phyloP scores from a whole-genome alignment of 1,284 basidiomycete genomes.

The Melampsora larici-populina region DNA sequence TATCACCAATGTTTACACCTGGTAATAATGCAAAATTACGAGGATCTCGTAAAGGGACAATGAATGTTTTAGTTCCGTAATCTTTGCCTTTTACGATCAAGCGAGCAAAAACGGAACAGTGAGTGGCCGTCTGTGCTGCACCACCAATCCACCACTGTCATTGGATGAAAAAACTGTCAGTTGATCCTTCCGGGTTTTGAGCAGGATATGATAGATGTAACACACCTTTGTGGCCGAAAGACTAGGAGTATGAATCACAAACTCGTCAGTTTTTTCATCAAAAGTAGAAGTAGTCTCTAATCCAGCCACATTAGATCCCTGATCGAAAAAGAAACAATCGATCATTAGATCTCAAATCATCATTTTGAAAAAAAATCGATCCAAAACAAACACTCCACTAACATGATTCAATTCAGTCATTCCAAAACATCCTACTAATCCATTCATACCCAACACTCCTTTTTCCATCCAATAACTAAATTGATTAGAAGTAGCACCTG shows the following conservation, averaged over 20 bases:
- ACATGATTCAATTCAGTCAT: constrained; percentile 58
- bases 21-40: constrained; percentile 57
- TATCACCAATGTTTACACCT: constrained; percentile 61
- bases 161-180: not conserved
- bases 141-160: constrained; percentile 61
- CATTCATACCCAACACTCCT: constrained; percentile 60
- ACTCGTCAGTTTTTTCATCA: constrained; percentile 60
- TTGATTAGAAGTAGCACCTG: constrained; percentile 55
- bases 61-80: constrained; percentile 62
- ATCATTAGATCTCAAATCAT: too few species aligned
- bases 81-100: constrained; percentile 60
- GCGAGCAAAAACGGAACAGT: constrained; percentile 62
- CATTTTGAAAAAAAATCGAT: not conserved
- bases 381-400: not conserved
- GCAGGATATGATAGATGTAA: not conserved
- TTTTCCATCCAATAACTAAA: constrained; percentile 60
- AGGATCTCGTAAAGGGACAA: constrained; percentile 60
- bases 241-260: constrained; percentile 61
- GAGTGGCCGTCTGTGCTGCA: constrained; percentile 61
- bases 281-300: constrained; percentile 62
- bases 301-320: constrained; percentile 61
- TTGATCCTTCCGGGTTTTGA: constrained; percentile 1
- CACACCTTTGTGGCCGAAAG: constrained; percentile 57
- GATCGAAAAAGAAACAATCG: constrained; percentile 50
- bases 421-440: constrained; percentile 61